phyloP scores from a whole-genome alignment of 345 rosid species.

The Hibiscus trionum region DNA sequence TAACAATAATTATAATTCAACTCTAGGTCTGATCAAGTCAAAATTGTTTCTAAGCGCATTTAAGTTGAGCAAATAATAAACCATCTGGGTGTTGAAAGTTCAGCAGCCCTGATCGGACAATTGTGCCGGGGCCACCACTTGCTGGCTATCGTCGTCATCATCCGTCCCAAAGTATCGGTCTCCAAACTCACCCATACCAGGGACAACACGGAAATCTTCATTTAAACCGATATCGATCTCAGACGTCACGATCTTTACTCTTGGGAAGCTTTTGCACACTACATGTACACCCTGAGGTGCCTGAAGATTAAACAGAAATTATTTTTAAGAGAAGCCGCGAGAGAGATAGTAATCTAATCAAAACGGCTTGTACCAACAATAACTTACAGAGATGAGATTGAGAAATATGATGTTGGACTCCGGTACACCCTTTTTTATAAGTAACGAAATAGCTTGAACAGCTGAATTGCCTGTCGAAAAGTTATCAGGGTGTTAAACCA shows the following conservation, averaged over 20 bases:
- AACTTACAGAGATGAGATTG: constrained; percentile 87
- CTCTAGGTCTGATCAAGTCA: constrained; percentile 22
- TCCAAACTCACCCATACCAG: constrained; percentile 98
- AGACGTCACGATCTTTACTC: constrained; percentile 94
- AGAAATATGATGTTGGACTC: constrained; percentile 90
- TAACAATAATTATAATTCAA: not conserved
- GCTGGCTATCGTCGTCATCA: constrained; percentile 47
- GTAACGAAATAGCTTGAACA: constrained; percentile 83
- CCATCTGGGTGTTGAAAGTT: not conserved
- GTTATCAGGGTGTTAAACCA: not conserved
- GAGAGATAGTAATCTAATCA: not conserved
- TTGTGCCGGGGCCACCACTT: constrained; percentile 15
- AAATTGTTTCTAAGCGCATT: constrained; percentile 28
- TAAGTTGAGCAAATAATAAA: not conserved
- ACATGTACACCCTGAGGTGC: constrained; percentile 98
- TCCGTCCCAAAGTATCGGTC: constrained; percentile 97
- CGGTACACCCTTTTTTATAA: constrained; percentile 82
- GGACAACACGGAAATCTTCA: constrained; percentile 85
- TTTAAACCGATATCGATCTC: constrained; percentile 91
- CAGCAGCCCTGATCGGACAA: constrained; percentile 10
- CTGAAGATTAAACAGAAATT: constrained; percentile 25
- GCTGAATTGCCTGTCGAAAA: constrained; percentile 74
- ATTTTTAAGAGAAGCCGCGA: constrained; percentile 6
- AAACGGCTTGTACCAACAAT: not conserved
- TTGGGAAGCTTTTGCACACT: constrained; percentile 87